These are phyloP conservation scores for Solanum stenotomum DNA, from an alignment of 257 asterid genomes.

Conservation along the genomic window DNA sequence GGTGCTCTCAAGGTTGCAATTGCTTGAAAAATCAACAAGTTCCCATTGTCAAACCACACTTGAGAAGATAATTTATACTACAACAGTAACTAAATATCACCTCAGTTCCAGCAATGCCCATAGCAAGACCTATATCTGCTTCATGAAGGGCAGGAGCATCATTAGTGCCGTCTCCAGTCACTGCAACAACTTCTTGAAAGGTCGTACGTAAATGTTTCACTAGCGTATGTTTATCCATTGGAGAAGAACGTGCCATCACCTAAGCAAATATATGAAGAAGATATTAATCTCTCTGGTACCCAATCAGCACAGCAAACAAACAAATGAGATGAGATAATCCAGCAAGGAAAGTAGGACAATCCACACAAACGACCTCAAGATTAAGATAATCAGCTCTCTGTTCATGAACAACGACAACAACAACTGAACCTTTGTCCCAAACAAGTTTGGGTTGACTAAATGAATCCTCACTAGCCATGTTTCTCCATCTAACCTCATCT, in stretches of 20 bases:
- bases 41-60: not conserved
- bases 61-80: not conserved
- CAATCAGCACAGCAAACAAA: not conserved
- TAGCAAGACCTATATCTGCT: slow-evolving; percentile 95
- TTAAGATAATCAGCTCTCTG: not conserved
- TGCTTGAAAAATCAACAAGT: not conserved
- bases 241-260: slow-evolving; percentile 98
- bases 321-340: not conserved
- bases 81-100: slow-evolving; percentile 21
- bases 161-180: slow-evolving; percentile 94
- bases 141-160: slow-evolving; percentile 98
- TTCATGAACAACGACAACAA: not conserved
- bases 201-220: slow-evolving; percentile 72
- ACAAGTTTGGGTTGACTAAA: not conserved
- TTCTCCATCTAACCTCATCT: not conserved
- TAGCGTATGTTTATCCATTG: slow-evolving; percentile 81
- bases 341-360: not conserved
- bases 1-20: not conserved
- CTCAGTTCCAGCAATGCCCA: slow-evolving; percentile 97
- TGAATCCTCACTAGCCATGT: not conserved
- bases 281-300: not conserved
- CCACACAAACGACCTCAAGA: not conserved
- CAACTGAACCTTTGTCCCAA: not conserved
- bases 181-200: slow-evolving; percentile 82
- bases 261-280: slow-evolving; percentile 12